phyloP scores from a whole-genome alignment of 2,329 filamentous ascomycete genomes.

The Colletotrichum falcatum region DNA sequence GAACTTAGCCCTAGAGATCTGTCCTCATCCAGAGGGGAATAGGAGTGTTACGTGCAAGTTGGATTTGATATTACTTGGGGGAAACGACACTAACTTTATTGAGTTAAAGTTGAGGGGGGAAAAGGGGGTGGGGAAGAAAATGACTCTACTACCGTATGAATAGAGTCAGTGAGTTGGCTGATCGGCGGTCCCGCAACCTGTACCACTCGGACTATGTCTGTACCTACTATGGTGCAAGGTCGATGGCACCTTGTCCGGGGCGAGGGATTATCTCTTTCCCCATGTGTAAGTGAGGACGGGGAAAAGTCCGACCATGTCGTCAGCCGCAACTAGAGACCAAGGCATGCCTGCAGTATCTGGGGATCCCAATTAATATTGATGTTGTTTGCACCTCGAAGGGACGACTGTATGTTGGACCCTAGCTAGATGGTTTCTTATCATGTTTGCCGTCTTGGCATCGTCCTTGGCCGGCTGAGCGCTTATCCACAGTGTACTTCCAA shows the following conservation, averaged over 20 bases:
- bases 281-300: neutral
- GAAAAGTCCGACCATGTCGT: neutral
- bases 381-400: neutral
- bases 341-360: neutral
- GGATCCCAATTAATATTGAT: neutral
- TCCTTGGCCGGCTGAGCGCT: neutral
- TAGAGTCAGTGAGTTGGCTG: too few relatives aligned
- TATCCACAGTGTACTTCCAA: neutral
- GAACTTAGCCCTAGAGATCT: too few relatives aligned
- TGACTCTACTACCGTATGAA: too few relatives aligned
- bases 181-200: too few relatives aligned
- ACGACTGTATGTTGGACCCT: neutral
- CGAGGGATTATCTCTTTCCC: neutral
- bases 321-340: neutral
- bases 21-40: too few relatives aligned
- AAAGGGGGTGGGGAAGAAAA: too few relatives aligned
- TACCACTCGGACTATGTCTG: too few relatives aligned
- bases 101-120: too few relatives aligned
- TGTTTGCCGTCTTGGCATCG: neutral
- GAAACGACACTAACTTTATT: too few relatives aligned
- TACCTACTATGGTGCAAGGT: neutral
- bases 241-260: neutral
- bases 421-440: neutral
- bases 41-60: too few relatives aligned
- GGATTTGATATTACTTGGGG: too few relatives aligned